Percentiles rank a stretch among this genome's conserved stretches.
These are phyloP conservation scores for Pseudogymnoascus sp. DNA, from an alignment of 2,329 filamentous ascomycete species.

Conservation along the genomic window DNA sequence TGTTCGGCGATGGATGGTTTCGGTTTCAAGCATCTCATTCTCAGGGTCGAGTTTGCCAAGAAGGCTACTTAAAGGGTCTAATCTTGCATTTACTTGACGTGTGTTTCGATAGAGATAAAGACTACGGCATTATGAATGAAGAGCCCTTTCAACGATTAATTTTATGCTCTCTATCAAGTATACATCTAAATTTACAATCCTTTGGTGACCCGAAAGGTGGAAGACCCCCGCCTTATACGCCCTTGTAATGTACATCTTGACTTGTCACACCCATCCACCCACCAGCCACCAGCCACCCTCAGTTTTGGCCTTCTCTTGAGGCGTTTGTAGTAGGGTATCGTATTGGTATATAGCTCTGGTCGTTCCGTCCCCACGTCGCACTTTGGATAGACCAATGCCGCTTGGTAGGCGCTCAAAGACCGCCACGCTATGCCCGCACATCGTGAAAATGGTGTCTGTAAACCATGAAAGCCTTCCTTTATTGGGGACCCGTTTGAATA, in stretches of 20 bases:
- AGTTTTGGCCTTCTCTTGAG: not conserved
- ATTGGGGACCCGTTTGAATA: not conserved
- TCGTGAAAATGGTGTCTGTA: not conserved
- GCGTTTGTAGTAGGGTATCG: not conserved
- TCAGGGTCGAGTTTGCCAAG: constrained; percentile 84
- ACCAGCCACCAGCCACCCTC: no score
- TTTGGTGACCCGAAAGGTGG: not conserved
- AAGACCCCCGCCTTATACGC: not conserved
- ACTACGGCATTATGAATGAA: constrained; percentile 10
- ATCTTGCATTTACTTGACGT: constrained; percentile 9
- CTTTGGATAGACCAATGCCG: not conserved
- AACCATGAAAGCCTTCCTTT: not conserved
- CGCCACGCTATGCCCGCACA: not conserved
- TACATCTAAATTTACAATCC: not conserved
- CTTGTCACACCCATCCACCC: no score
- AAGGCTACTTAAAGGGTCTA: constrained; percentile 39
- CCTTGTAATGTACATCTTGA: not conserved
- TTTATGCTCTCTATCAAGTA: constrained; percentile 7
- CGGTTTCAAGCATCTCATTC: constrained; percentile 79
- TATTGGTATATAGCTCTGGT: not conserved
- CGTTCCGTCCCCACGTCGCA: not conserved
- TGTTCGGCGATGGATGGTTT: constrained; percentile 98
- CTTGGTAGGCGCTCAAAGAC: not conserved
- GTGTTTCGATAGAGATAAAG: constrained; percentile 10
- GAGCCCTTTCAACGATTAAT: constrained; percentile 15